Percentiles rank a stretch among this genome's conserved stretches.
phyloP scores from a whole-genome alignment of 1,284 basidiomycete genomes.

The Melanopsichium pennsylvanicum region DNA sequence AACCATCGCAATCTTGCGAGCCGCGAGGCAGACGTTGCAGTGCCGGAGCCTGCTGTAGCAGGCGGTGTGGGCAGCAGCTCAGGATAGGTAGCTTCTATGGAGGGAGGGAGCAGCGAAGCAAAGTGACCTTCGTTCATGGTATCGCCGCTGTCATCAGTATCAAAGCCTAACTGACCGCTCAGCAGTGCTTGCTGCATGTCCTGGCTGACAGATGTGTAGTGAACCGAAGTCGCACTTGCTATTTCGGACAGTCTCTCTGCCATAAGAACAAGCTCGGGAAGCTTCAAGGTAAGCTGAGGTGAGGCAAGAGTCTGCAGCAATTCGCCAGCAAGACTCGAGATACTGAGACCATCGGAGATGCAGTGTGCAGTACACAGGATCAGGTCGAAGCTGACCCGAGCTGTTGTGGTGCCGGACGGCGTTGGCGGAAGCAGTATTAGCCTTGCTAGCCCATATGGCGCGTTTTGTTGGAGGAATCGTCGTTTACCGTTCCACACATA shows the following conservation, averaged over 20 bases:
- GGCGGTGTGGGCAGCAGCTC: constrained; percentile 9
- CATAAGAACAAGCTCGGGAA: constrained; percentile 4
- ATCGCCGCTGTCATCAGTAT: not conserved
- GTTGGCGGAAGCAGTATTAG: constrained; percentile 27
- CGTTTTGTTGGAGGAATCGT: constrained; percentile 26
- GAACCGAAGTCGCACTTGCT: not conserved
- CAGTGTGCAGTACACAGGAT: constrained; percentile 37
- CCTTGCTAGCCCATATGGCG: constrained; percentile 21
- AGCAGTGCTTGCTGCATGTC: constrained; percentile 15
- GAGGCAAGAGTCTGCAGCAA: constrained; percentile 20
- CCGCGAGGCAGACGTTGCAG: not conserved
- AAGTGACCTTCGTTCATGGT: constrained; percentile 1
- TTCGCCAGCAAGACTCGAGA: constrained; percentile 31
- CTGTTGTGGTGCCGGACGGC: not conserved
- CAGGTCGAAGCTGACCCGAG: constrained; percentile 22
- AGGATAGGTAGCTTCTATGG: constrained; percentile 37
- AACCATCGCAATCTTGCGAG: constrained; percentile 36
- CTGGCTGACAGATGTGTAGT: constrained; percentile 3
- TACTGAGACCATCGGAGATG: constrained; percentile 39
- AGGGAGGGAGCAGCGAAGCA: constrained; percentile 23
- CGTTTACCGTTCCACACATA: constrained; percentile 45
- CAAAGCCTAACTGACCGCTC: constrained; percentile 3
- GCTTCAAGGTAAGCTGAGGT: constrained; percentile 10
- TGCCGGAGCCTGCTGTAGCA: not conserved
- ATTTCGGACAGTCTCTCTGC: not conserved